Conservation (phyloP, 192 early-diverging fungal genomes). For the Coemansia sp. region DNA sequence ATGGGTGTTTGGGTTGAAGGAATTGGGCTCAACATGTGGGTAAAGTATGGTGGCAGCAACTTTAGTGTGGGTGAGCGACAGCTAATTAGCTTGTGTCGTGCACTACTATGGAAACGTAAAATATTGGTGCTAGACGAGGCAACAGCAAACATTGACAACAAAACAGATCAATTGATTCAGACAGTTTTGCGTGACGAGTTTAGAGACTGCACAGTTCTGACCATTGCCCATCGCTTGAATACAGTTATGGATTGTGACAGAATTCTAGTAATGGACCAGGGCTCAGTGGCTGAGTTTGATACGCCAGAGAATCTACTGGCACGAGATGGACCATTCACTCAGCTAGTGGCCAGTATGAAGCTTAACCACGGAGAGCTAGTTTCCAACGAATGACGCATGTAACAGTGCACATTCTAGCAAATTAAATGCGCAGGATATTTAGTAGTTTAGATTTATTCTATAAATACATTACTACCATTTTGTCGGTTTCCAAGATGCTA, state of each 20-base stretch:
- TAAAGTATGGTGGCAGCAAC: slow-evolving; percentile 57
- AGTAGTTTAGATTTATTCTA: too few species aligned
- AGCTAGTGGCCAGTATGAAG: slow-evolving; percentile 13
- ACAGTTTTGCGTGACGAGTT: slow-evolving; percentile 51
- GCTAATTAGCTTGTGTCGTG: slow-evolving; percentile 56
- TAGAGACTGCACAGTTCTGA: slow-evolving; percentile 47
- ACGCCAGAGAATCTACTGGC: slow-evolving; percentile 16
- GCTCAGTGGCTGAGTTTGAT: slow-evolving; percentile 28
- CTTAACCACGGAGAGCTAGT: slow-evolving; percentile 2
- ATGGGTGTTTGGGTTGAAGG: slow-evolving; percentile 12
- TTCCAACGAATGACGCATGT: background rate
- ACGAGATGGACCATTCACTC: slow-evolving; percentile 7
- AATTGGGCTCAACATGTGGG: slow-evolving; percentile 23
- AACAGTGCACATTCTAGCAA: too few species aligned
- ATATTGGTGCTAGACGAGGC: slow-evolving; percentile 79
- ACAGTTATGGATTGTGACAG: slow-evolving; percentile 61
- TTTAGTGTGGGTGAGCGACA: slow-evolving; percentile 74
- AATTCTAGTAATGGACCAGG: slow-evolving; percentile 56
- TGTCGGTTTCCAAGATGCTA: too few species aligned
- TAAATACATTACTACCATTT: too few species aligned
- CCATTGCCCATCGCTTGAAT: slow-evolving; percentile 69
- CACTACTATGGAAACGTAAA: slow-evolving; percentile 61
- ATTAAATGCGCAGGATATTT: too few species aligned
- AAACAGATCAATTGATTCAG: slow-evolving; percentile 63
- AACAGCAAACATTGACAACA: slow-evolving; percentile 56